These are phyloP conservation scores for Ostreobium quekettii DNA, from an alignment of 139 green algal genomes.

Conservation along the genomic window DNA sequence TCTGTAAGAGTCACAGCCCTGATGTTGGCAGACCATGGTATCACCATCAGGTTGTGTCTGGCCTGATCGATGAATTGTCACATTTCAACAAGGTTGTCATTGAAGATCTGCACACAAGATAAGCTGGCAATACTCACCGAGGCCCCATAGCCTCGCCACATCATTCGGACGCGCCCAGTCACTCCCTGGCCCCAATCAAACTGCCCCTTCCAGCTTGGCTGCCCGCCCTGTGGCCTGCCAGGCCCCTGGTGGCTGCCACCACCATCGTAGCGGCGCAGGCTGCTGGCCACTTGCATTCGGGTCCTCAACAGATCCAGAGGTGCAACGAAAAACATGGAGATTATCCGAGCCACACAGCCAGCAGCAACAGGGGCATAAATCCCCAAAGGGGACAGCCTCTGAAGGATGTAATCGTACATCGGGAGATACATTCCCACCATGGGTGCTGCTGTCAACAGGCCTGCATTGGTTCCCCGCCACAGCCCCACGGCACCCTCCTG, in stretches of 20 bases:
- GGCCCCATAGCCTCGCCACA: conserved; percentile 16
- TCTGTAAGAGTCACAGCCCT: too few species aligned
- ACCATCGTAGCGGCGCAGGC: too few species aligned
- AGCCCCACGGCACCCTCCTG: conserved; percentile 58
- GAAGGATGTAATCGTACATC: conserved; percentile 76
- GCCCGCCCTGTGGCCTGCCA: too few species aligned
- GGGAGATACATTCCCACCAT: conserved; percentile 94
- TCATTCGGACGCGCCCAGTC: neutral
- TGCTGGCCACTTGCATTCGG: conserved; percentile 49
- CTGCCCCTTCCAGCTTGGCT: too few species aligned
- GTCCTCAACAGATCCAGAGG: conserved; percentile 79
- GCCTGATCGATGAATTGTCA: too few species aligned
- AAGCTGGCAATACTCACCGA: conserved; percentile 5
- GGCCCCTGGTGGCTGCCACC: too few species aligned
- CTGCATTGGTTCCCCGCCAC: conserved; percentile 63
- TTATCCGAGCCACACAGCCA: conserved; percentile 48
- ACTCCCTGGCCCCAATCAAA: conserved; percentile 18
- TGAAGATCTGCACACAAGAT: too few species aligned
- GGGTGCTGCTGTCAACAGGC: conserved; percentile 66
- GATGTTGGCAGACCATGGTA: too few species aligned
- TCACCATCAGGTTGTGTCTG: too few species aligned
- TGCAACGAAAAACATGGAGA: conserved; percentile 61
- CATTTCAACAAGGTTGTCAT: too few species aligned
- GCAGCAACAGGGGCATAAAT: conserved; percentile 50
- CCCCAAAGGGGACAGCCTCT: conserved; percentile 21